Base-by-base conservation (phyloP, 768 basidiomycete genomes). In the Gymnopilus dilepis region DNA sequence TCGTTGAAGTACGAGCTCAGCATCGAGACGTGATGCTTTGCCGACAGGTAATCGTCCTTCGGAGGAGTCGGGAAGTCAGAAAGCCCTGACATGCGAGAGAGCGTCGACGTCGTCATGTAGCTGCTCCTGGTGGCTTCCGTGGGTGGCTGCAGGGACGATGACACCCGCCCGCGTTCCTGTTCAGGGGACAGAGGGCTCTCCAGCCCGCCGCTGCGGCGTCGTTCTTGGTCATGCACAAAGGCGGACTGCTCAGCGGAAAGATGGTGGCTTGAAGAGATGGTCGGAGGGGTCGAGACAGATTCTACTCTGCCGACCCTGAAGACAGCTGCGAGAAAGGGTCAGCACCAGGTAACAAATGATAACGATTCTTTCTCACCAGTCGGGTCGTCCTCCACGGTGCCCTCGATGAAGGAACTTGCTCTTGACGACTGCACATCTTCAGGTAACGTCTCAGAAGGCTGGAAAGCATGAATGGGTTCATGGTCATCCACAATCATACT, bases 1-100 rank as follows among this genome's bases (percentile, higher is more conserved):
- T 76, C 73, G 42, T 80, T 79, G 62, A 57, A 62, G 21, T 62
- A 62, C 6, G 60, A 56, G 22, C 40, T 57, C 11, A 62, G 33
- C 9, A 62, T 57, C 28, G 60, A 62, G 31, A 43, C 51, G 13
- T 62, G 47, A 50, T 50, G 60, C 42, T 62, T 52, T 5, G 66
- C 56, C n/a, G 38, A 70, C 70, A 42, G 68, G 66, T 26, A 73
- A 65, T 52, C 48, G 28, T 56, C 48, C 66, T 62, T 51, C 66
- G 90, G 90, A 3, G 90, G 90, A 8, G 73, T 74, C 1, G 90
- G 90, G 69, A 92, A 92, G 67, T 91, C 90, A 4, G 88, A 90
- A 13, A 91, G 79, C 8, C 80, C 80, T 1, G 90, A 91, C 79
- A 92, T 91, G 30, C 81, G 80, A 0, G 90, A 91, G 9, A 76